Evolutionary conservation across 192 early-diverging fungal genomes (phyloP).

Genomic region (Entomortierella chlamydospora): DNA sequence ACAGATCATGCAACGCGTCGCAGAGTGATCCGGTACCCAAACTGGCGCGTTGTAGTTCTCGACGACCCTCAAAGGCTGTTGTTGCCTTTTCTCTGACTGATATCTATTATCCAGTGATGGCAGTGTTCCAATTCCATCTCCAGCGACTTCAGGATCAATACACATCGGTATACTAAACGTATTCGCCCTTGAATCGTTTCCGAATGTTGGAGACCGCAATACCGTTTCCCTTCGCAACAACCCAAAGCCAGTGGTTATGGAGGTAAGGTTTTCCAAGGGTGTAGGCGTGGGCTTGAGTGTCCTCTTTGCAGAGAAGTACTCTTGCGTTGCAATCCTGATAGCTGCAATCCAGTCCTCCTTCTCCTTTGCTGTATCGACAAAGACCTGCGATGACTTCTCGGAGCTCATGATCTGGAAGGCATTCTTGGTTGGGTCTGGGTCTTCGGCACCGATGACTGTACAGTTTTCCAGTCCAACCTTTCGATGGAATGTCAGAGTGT

Average conservation of each 20-base stretch:
- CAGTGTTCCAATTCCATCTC: neutral
- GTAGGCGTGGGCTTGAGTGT: constrained; percentile 66
- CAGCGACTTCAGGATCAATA: constrained; percentile 9
- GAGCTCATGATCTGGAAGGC: constrained; percentile 83
- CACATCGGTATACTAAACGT: constrained; percentile 7
- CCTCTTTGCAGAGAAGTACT: constrained; percentile 65
- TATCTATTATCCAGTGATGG: neutral
- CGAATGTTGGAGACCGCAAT: constrained; percentile 27
- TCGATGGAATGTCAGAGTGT: constrained; percentile 76
- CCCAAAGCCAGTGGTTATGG: constrained; percentile 32
- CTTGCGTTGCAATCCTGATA: constrained; percentile 67
- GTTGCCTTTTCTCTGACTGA: neutral
- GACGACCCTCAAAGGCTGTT: constrained; percentile 64
- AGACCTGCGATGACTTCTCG: constrained; percentile 86
- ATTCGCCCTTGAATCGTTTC: constrained; percentile 5
- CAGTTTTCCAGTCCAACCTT: constrained; percentile 73
- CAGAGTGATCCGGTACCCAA: constrained; percentile 79
- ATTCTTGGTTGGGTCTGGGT: constrained; percentile 65
- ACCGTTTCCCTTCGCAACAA: constrained; percentile 34
- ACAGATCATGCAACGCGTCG: constrained; percentile 78
- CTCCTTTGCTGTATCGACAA: constrained; percentile 61
- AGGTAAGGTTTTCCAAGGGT: constrained; percentile 41
- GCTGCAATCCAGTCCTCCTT: constrained; percentile 76
- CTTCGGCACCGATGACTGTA: constrained; percentile 61
- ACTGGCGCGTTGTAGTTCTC: constrained; percentile 77